Conservation (phyloP, 148 eudicot species). For the Mesembryanthemum crystallinum region DNA sequence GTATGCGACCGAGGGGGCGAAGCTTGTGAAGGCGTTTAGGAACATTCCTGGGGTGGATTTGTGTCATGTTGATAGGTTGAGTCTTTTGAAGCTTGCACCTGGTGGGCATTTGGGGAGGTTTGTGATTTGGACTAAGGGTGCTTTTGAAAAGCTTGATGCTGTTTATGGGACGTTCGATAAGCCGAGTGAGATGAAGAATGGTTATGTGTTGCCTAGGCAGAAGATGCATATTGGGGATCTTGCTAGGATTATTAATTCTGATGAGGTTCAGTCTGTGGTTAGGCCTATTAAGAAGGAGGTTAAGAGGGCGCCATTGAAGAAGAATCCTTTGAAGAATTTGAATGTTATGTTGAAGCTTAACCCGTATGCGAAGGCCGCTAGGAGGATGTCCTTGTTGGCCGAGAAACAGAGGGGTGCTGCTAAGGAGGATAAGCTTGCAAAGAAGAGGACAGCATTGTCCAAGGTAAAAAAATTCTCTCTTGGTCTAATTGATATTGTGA, state of each 20-base stretch:
- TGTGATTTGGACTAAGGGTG: conserved; percentile 74
- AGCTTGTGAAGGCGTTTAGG: conserved; percentile 67
- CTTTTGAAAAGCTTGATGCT: conserved; percentile 69
- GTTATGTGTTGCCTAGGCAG: conserved; percentile 59
- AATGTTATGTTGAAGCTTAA: conserved; percentile 72
- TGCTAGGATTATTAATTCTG: conserved; percentile 75
- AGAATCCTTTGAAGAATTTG: conserved; percentile 81
- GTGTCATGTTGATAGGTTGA: conserved; percentile 62
- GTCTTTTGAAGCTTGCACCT: conserved; percentile 67
- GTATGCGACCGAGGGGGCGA: conserved; percentile 64
- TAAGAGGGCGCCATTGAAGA: conserved; percentile 71
- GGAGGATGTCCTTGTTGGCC: conserved; percentile 72
- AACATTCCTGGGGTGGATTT: conserved; percentile 74
- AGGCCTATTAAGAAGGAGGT: conserved; percentile 71
- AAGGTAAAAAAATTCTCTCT: conserved; percentile 36
- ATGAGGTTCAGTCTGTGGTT: conserved; percentile 78
- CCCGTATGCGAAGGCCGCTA: conserved; percentile 80
- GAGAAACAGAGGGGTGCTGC: conserved; percentile 67
- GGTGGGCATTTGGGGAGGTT: conserved; percentile 87
- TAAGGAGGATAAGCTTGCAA: conserved; percentile 58
- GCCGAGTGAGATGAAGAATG: conserved; percentile 59
- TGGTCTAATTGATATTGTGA: not conserved
- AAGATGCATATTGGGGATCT: conserved; percentile 79
- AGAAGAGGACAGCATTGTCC: conserved; percentile 58
- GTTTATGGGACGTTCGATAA: conserved; percentile 71